phyloP scores from a whole-genome alignment of 176 grass and related monocot genomes.

The Rhynchospora breviuscula region DNA sequence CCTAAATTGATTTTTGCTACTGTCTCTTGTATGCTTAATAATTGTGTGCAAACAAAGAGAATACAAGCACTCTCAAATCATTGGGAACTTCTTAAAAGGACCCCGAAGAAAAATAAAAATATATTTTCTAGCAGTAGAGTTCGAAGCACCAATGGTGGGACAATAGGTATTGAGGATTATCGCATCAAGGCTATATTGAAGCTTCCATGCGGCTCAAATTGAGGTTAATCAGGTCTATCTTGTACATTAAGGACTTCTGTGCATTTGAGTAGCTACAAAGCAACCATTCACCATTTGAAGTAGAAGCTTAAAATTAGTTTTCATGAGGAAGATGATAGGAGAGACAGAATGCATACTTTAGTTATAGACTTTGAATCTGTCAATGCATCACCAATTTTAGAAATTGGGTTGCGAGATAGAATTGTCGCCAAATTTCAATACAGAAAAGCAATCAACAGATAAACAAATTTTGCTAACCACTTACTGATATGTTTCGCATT shows the following conservation, averaged over 20 bases:
- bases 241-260: too few relatives aligned
- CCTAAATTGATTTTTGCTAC: not conserved
- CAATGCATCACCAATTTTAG: conserved; percentile 62
- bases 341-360: conserved; percentile 40
- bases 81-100: too few relatives aligned
- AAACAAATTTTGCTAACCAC: too few relatives aligned
- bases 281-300: too few relatives aligned
- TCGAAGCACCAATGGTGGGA: not conserved
- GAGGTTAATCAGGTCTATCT: too few relatives aligned
- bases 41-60: not conserved
- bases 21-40: not conserved
- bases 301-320: too few relatives aligned
- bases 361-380: conserved; percentile 63
- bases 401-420: conserved; percentile 80
- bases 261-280: too few relatives aligned
- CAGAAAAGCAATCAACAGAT: not conserved
- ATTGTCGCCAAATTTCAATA: conserved; percentile 44
- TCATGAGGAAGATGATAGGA: not conserved
- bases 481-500: too few relatives aligned
- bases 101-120: not conserved
- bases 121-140: not conserved
- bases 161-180: too few relatives aligned
- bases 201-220: too few relatives aligned
- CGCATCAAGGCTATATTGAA: too few relatives aligned
- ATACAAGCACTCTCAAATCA: too few relatives aligned